phyloP scores from a whole-genome alignment of 2,329 filamentous ascomycete species.

The Monilinia fructigena region DNA sequence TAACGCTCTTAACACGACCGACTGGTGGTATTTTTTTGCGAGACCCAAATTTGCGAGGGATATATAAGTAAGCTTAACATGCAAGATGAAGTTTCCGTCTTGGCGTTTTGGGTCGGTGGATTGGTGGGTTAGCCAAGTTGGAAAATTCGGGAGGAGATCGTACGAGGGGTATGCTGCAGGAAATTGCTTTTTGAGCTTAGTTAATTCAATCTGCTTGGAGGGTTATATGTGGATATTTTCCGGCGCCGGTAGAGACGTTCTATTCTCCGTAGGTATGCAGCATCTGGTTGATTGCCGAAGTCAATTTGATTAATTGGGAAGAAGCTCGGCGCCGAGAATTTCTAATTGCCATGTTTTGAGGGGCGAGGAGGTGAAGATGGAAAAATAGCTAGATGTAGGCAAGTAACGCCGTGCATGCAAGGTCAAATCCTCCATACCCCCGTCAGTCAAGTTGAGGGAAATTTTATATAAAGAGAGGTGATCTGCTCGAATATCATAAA shows the following conservation, averaged over 20 bases:
- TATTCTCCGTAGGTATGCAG: no score
- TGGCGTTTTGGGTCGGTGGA: background rate
- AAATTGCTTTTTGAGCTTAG: background rate
- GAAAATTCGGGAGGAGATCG: background rate
- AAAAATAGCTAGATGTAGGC: background rate
- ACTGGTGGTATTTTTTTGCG: slow-evolving; percentile 5
- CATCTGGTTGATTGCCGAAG: background rate
- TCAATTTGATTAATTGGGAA: background rate
- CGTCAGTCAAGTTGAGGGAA: background rate
- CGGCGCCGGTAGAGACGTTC: background rate
- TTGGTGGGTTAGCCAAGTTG: background rate
- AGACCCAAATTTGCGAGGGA: background rate
- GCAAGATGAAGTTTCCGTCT: slow-evolving; percentile 9
- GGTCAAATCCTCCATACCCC: background rate
- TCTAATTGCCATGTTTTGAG: background rate
- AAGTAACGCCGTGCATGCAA: background rate
- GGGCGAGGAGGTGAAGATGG: background rate
- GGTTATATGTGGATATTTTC: background rate
- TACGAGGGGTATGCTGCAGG: background rate
- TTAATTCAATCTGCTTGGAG: background rate
- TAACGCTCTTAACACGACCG: background rate
- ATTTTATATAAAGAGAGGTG: background rate
- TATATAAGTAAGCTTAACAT: background rate
- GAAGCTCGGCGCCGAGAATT: background rate
- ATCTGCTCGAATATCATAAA: background rate